phyloP scores from a whole-genome alignment of 2,329 filamentous ascomycete genomes.

The Paecilomyces sp. region DNA sequence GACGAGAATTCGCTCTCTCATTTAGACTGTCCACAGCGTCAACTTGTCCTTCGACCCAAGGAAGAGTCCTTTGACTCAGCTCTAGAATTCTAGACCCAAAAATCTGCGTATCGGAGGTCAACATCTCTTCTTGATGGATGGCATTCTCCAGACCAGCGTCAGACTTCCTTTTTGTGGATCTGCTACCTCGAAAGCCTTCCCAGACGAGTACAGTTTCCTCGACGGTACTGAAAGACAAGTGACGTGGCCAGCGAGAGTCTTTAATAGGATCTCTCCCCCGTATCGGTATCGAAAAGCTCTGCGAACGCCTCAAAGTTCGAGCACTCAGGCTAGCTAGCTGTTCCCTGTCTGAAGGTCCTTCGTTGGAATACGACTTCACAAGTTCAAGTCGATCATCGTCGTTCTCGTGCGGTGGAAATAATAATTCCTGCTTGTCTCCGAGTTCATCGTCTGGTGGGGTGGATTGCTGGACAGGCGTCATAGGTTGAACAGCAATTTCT shows the following conservation, averaged over 20 bases:
- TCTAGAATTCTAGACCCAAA: slow-evolving; percentile 29
- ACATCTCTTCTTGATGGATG: slow-evolving; percentile 31
- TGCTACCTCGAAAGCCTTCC: slow-evolving; percentile 19
- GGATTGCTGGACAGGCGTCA: slow-evolving; percentile 10
- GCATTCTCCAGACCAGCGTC: slow-evolving; percentile 34
- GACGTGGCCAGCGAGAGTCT: slow-evolving; percentile 31
- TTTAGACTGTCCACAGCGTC: slow-evolving; percentile 52
- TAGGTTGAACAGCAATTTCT: slow-evolving; percentile 26
- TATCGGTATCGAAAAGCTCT: slow-evolving; percentile 26
- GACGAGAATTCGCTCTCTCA: slow-evolving; percentile 54
- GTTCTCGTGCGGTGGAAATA: slow-evolving; percentile 9
- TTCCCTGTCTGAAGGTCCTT: slow-evolving; percentile 21
- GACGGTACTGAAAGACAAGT: slow-evolving; percentile 42
- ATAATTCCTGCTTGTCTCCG: background rate
- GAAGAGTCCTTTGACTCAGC: slow-evolving; percentile 29
- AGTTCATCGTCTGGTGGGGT: slow-evolving; percentile 12
- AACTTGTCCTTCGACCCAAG: slow-evolving; percentile 38
- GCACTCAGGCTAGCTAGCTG: slow-evolving; percentile 17
- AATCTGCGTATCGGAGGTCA: slow-evolving; percentile 28
- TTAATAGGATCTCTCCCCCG: slow-evolving; percentile 11
- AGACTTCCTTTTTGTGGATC: slow-evolving; percentile 23
- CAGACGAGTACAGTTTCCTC: slow-evolving; percentile 37
- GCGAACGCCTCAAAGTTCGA: slow-evolving; percentile 28
- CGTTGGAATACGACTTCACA: slow-evolving; percentile 20
- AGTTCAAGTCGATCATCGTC: slow-evolving; percentile 22